Evolutionary conservation across 495 filamentous ascomycete species (phyloP).

Genomic region (Aspergillus saccharolyticus): DNA sequence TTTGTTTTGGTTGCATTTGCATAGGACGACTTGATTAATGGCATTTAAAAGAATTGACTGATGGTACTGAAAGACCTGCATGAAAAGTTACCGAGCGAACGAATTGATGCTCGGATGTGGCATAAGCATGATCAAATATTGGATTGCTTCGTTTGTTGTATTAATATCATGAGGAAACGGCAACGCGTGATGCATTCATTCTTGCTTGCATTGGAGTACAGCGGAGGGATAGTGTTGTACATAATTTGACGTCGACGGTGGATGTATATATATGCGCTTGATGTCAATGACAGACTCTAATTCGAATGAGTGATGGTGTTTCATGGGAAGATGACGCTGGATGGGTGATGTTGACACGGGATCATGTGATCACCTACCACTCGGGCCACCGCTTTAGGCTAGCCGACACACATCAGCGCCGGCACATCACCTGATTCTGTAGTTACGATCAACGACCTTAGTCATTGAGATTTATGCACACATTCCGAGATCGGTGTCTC

Average conservation of each 20-base stretch:
- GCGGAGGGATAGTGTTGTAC: not conserved
- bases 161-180: not conserved
- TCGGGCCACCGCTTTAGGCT: too few species aligned
- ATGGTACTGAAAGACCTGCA: not conserved
- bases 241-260: not conserved
- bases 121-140: not conserved
- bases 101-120: too few species aligned
- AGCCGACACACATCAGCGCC: too few species aligned
- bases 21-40: not conserved
- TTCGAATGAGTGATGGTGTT: too few species aligned
- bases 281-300: too few species aligned
- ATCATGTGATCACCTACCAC: too few species aligned
- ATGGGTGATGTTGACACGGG: too few species aligned
- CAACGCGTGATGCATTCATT: not conserved
- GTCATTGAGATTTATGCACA: not conserved
- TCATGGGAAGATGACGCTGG: too few species aligned
- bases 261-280: not conserved
- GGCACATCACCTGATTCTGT: too few species aligned
- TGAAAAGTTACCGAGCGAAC: too few species aligned
- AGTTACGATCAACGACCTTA: too few species aligned
- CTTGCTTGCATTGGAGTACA: not conserved
- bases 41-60: not conserved
- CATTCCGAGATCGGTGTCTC: not conserved
- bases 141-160: not conserved
- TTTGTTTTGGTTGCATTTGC: not conserved